These are phyloP conservation scores for Mycena galericulata DNA, from an alignment of 768 basidiomycete species.

Conservation along the genomic window DNA sequence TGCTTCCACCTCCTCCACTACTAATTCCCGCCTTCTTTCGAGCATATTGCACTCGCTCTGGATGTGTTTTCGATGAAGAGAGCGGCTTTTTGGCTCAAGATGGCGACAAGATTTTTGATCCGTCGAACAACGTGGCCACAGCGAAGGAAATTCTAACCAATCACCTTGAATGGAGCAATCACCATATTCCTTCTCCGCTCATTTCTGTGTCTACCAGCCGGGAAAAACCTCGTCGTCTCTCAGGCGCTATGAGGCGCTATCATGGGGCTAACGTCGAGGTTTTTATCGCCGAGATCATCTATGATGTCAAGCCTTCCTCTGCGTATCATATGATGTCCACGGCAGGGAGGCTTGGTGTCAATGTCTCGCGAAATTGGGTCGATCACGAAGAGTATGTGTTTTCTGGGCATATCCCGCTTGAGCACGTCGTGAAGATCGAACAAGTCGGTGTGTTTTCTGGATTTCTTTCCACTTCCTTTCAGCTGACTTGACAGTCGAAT, in stretches of 20 bases:
- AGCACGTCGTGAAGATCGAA: no score
- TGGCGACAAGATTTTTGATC: neutral
- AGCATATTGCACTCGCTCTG: neutral
- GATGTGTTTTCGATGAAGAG: neutral
- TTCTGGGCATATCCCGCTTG: no score
- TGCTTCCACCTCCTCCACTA: neutral
- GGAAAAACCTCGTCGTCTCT: neutral
- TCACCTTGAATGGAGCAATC: neutral
- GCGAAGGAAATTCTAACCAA: neutral
- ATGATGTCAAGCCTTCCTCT: neutral
- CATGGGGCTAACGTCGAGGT: neutral
- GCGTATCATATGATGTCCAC: constrained; percentile 1
- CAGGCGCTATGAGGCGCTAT: neutral
- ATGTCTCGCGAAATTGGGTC: no score
- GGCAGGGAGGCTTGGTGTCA: neutral
- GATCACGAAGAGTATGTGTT: neutral
- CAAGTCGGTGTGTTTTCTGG: no score
- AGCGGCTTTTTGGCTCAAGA: neutral
- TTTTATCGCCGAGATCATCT: neutral
- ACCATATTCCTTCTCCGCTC: neutral
- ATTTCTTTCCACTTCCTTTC: no score
- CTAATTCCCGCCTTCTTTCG: neutral
- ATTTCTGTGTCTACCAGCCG: neutral
- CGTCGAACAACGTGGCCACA: neutral
- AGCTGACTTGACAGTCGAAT: no score